Percentiles rank a stretch among this genome's conserved stretches.
phyloP scores from a whole-genome alignment of 2,329 filamentous ascomycete species.

The Fusarium veterinarium region DNA sequence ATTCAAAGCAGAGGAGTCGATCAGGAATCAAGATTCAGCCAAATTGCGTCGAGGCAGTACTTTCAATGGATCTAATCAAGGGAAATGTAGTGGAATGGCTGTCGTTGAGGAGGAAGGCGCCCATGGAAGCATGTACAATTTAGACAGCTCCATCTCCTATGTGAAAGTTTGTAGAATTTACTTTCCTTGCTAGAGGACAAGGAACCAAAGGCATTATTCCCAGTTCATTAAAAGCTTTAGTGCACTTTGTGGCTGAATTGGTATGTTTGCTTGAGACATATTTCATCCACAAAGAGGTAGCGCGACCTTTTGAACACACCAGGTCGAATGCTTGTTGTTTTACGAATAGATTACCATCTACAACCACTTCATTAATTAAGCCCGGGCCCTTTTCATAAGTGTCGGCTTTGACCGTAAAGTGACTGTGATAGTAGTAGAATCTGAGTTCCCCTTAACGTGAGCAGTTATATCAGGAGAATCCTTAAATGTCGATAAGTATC shows the following conservation, averaged over 20 bases:
- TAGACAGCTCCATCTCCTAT: conserved; percentile 5
- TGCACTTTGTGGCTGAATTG: background rate
- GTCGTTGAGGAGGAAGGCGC: background rate
- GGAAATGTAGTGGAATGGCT: background rate
- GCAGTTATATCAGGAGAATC: background rate
- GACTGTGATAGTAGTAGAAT: background rate
- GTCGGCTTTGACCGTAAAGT: background rate
- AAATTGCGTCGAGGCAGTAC: background rate
- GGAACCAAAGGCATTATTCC: background rate
- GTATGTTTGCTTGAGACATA: background rate
- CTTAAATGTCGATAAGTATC: background rate
- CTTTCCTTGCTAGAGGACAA: background rate
- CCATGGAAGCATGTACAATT: background rate
- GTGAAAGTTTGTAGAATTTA: conserved; percentile 6
- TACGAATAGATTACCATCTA: background rate
- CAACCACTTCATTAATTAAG: background rate
- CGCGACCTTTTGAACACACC: background rate
- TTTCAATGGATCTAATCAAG: background rate
- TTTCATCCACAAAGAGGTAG: background rate
- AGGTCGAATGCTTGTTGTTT: background rate
- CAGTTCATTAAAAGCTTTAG: background rate
- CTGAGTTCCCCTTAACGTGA: background rate
- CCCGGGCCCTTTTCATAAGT: background rate
- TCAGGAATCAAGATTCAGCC: background rate
- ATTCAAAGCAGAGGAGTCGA: background rate